A percentile compares a stretch with the other conserved stretches of the same genome.
phyloP scores from a whole-genome alignment of 2,329 filamentous ascomycete genomes.

The Conoideocrella luteorostrata region DNA sequence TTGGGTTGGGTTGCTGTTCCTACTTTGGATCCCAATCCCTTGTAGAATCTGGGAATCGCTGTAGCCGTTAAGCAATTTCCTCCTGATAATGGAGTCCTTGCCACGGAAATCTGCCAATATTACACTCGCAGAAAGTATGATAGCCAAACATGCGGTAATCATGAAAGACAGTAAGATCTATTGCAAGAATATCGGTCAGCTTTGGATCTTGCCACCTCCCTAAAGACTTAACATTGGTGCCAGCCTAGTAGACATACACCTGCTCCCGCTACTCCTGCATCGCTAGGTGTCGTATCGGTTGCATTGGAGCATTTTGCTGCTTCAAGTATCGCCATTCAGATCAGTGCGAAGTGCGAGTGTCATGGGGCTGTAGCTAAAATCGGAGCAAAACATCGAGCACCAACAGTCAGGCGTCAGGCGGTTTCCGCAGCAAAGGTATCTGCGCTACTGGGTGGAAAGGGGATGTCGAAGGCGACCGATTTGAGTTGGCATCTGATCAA shows the following conservation, averaged over 20 bases:
- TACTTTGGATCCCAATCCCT: slow-evolving; percentile 59
- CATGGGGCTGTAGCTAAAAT: no score
- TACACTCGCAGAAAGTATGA: slow-evolving; percentile 49
- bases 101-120: slow-evolving; percentile 47
- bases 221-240: no score
- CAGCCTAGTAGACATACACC: no score
- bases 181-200: background rate
- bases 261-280: background rate
- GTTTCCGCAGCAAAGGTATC: no score
- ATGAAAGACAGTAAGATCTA: slow-evolving; percentile 61
- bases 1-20: slow-evolving; percentile 8
- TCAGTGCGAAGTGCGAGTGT: no score
- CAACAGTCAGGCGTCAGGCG: no score
- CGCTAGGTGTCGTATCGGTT: background rate
- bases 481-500: no score
- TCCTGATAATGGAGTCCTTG: slow-evolving; percentile 46
- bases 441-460: no score
- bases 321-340: background rate
- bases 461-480: no score
- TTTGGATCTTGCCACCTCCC: no score
- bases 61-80: slow-evolving; percentile 59
- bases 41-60: slow-evolving; percentile 64
- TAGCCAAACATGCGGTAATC: slow-evolving; percentile 52
- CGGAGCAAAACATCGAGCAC: no score
- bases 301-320: background rate